Conservation (phyloP, 1,284 basidiomycete species). For the Tylopilus sp. region DNA sequence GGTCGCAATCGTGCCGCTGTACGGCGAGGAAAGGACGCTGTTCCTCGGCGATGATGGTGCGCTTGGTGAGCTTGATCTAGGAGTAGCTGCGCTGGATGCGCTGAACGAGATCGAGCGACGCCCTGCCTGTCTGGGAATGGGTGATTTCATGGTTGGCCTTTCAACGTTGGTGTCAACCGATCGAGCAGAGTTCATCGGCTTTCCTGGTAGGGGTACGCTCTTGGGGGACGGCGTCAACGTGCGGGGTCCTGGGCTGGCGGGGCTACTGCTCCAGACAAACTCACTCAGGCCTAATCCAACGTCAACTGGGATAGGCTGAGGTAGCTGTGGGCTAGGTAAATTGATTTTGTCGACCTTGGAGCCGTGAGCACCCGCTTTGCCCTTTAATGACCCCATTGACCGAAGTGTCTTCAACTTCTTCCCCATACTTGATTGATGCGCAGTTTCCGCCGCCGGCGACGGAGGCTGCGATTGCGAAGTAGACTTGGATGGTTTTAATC, state of each 20-base stretch:
- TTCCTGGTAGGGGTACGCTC: slow-evolving; percentile 19
- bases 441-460: slow-evolving; percentile 37
- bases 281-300: slow-evolving; percentile 57
- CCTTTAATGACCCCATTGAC: slow-evolving; percentile 74
- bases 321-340: slow-evolving; percentile 47
- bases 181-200: slow-evolving; percentile 15
- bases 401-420: slow-evolving; percentile 66
- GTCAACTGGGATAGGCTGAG: slow-evolving; percentile 49
- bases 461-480: slow-evolving; percentile 39
- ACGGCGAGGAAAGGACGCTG: slow-evolving; percentile 39
- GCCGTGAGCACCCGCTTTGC: slow-evolving; percentile 35
- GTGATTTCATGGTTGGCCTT: slow-evolving; percentile 19
- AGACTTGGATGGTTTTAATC: slow-evolving; percentile 48
- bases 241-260: slow-evolving; percentile 24
- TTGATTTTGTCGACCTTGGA: slow-evolving; percentile 35
- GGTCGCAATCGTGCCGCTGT: slow-evolving; percentile 33
- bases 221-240: slow-evolving; percentile 21
- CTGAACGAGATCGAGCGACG: slow-evolving; percentile 66
- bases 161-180: slow-evolving; percentile 23
- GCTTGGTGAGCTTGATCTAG: slow-evolving; percentile 41
- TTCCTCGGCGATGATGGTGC: slow-evolving; percentile 48
- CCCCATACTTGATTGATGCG: slow-evolving; percentile 33
- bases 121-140: slow-evolving; percentile 36
- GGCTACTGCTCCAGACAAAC: slow-evolving; percentile 45
- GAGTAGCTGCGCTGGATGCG: slow-evolving; percentile 27